A percentile compares a stretch with the other conserved stretches of the same genome.
phyloP scores from a whole-genome alignment of 2,329 filamentous ascomycete genomes.

The Knufia fluminis region DNA sequence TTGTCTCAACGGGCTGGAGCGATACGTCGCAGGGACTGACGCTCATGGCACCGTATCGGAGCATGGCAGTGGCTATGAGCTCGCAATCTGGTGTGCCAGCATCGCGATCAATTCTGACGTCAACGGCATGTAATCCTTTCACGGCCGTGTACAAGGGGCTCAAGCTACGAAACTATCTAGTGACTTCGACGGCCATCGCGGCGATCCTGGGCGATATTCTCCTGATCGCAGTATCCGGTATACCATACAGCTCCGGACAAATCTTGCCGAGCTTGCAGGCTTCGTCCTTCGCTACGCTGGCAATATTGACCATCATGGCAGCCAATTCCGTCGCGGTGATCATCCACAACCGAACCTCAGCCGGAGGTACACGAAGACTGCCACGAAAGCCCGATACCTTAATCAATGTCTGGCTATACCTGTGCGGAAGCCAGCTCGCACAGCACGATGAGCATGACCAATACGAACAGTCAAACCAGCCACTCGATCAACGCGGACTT shows the following conservation, averaged over 20 bases:
- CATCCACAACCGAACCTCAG: slow-evolving; percentile 4
- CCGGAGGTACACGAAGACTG: slow-evolving; percentile 11
- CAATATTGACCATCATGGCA: slow-evolving; percentile 12
- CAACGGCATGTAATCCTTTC: slow-evolving; percentile 8
- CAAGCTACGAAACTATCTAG: slow-evolving; percentile 1
- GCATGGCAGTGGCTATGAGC: neutral
- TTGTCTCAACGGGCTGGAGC: slow-evolving; percentile 11
- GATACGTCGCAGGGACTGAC: slow-evolving; percentile 13
- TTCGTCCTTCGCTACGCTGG: slow-evolving; percentile 12
- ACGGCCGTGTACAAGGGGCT: slow-evolving; percentile 11
- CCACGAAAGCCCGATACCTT: slow-evolving; percentile 13
- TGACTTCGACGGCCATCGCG: slow-evolving; percentile 11
- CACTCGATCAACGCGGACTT: slow-evolving; percentile 2
- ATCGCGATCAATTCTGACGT: neutral
- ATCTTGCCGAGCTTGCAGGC: slow-evolving; percentile 9
- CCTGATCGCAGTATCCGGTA: slow-evolving; percentile 14
- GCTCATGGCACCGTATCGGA: slow-evolving; percentile 13
- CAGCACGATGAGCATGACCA: neutral
- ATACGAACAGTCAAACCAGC: neutral
- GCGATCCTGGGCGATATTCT: slow-evolving; percentile 15
- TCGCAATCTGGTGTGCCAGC: slow-evolving; percentile 1
- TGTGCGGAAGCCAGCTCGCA: slow-evolving; percentile 7
- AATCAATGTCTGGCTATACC: slow-evolving; percentile 12
- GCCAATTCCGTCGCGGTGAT: slow-evolving; percentile 11
- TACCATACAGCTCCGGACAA: slow-evolving; percentile 13